These are phyloP conservation scores for Fusarium odoratissimum DNA, from an alignment of 2,329 filamentous ascomycete genomes.

Conservation along the genomic window DNA sequence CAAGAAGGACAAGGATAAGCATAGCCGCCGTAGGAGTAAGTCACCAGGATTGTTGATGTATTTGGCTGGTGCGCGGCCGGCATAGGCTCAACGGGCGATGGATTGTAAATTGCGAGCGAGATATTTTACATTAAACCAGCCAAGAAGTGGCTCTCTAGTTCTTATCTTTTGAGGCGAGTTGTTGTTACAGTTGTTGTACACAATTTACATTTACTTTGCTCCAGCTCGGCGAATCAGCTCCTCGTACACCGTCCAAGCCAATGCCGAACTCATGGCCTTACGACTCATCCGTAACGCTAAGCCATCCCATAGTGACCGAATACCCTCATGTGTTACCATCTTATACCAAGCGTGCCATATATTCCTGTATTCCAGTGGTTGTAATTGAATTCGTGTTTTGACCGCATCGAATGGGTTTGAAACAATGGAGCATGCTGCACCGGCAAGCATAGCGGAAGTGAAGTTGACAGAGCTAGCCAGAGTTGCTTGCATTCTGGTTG, in stretches of 20 bases:
- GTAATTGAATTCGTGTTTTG: conserved; percentile 93
- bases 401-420: conserved; percentile 98
- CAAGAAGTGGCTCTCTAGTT: conserved; percentile 16
- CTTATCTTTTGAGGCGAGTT: conserved; percentile 31
- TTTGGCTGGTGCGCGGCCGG: conserved; percentile 63
- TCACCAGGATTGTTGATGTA: conserved; percentile 69
- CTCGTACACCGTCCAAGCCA: conserved; percentile 98
- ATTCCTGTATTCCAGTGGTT: conserved; percentile 85
- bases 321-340: conserved; percentile 86
- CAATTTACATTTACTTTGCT: conserved; percentile 20
- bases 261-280: conserved; percentile 92
- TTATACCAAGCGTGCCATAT: conserved; percentile 79
- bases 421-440: conserved; percentile 83
- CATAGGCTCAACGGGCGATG: conserved; percentile 39
- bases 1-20: conserved; percentile 66
- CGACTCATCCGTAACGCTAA: conserved; percentile 86
- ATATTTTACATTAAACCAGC: conserved; percentile 7
- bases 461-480: conserved; percentile 81
- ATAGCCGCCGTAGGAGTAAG: conserved; percentile 64
- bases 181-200: conserved; percentile 42
- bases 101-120: background rate
- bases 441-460: conserved; percentile 81
- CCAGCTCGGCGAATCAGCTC: conserved; percentile 78
- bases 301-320: conserved; percentile 85
- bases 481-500: conserved; percentile 46